These are phyloP conservation scores for Amphibolis antarctica DNA, from an alignment of 106 monocot species.

Conservation along the genomic window DNA sequence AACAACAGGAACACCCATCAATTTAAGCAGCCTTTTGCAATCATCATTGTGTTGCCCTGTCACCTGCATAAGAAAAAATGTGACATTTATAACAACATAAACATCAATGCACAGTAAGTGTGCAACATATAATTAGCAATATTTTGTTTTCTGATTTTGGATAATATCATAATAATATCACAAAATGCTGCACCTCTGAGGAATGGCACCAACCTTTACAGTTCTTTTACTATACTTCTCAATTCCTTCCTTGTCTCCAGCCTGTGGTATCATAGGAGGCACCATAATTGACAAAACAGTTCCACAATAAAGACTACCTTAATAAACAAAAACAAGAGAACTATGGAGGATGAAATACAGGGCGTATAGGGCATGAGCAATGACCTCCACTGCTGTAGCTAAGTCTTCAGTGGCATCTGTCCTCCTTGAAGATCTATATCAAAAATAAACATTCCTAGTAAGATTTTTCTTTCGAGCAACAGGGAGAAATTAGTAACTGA, in stretches of 20 bases:
- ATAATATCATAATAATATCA: not conserved
- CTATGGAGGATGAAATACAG: not conserved
- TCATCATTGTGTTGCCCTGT: conserved; percentile 86
- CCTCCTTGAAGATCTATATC: conserved; percentile 60
- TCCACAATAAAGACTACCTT: too few relatives aligned
- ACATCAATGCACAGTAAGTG: not conserved
- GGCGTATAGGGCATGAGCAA: not conserved
- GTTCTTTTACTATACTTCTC: conserved; percentile 99
- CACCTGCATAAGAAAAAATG: conserved; percentile 33
- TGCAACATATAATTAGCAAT: not conserved
- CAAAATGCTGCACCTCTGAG: not conserved
- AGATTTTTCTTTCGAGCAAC: too few relatives aligned
- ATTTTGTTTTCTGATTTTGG: too few relatives aligned
- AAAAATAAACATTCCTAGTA: not conserved
- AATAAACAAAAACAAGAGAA: not conserved
- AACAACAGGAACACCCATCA: conserved; percentile 86
- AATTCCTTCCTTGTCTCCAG: conserved; percentile 73
- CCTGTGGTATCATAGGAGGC: conserved; percentile 31
- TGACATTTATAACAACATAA: not conserved
- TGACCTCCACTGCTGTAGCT: conserved; percentile 70
- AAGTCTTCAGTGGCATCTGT: conserved; percentile 75
- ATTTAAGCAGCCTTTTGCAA: conserved; percentile 69
- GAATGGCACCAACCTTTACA: conserved; percentile 48
- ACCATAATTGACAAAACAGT: not conserved
- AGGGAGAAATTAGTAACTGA: not conserved